These are phyloP conservation scores for Ceriops decandra DNA, from an alignment of 345 rosid genomes.

Conservation along the genomic window DNA sequence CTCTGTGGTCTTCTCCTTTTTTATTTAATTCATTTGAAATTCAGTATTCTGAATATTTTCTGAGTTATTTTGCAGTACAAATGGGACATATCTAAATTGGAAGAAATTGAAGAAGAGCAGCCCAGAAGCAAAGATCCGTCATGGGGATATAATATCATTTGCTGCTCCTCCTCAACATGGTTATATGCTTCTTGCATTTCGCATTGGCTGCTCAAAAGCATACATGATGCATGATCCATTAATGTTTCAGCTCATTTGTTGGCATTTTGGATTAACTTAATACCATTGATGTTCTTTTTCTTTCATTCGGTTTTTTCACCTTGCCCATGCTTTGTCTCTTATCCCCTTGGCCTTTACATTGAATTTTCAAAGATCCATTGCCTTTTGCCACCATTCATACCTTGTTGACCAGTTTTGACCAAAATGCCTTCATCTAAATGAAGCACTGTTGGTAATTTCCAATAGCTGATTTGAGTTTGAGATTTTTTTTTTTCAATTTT, in stretches of 20 bases:
- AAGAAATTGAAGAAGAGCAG: constrained; percentile 61
- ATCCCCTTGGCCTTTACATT: not conserved
- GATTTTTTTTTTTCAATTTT: no score
- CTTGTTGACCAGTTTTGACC: not conserved
- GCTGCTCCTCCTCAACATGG: constrained; percentile 85
- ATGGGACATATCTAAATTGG: constrained; percentile 87
- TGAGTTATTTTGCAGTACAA: constrained; percentile 48
- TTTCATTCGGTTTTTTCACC: no score
- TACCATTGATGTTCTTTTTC: not conserved
- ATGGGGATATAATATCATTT: constrained; percentile 87
- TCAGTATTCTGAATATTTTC: not conserved
- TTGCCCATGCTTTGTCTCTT: not conserved
- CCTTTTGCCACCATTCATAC: not conserved
- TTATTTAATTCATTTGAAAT: not conserved
- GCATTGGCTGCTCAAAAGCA: no score
- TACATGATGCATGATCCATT: not conserved
- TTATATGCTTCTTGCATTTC: constrained; percentile 18
- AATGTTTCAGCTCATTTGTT: not conserved
- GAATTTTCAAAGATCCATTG: not conserved
- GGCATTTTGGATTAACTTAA: not conserved
- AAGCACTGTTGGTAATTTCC: not conserved
- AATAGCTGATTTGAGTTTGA: not conserved
- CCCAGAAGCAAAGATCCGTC: constrained; percentile 55
- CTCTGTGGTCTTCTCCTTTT: not conserved
- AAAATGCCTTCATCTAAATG: not conserved